Evolutionary conservation across 441 rosid genomes (phyloP).

Genomic region (Gossypium schwendimanii): DNA sequence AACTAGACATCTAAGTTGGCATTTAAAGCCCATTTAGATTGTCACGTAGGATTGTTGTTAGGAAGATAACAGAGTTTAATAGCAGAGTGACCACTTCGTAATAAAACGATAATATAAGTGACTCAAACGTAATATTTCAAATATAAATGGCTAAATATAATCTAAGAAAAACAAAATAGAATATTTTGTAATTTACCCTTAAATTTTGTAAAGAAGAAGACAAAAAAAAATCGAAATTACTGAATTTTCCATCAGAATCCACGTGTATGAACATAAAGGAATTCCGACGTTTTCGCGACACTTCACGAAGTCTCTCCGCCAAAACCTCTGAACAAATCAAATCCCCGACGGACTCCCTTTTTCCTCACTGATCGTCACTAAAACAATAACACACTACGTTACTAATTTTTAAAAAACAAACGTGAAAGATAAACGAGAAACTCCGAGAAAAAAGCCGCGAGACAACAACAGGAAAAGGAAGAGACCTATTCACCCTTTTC

Average conservation of each 20-base stretch:
- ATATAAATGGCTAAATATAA: too few species aligned
- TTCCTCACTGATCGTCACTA: too few species aligned
- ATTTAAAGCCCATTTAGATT: accelerated
- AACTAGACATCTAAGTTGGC: too few species aligned
- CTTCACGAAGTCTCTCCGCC: neutral
- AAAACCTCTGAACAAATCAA: neutral
- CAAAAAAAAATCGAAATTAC: neutral
- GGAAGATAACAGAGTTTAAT: too few species aligned
- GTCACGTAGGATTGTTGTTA: too few species aligned
- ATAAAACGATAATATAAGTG: accelerated
- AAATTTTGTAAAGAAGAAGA: neutral
- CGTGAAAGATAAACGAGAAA: neutral
- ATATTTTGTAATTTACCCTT: neutral
- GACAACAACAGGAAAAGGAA: neutral
- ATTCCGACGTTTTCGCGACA: neutral
- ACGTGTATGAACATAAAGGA: slow-evolving; percentile 1
- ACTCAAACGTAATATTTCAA: too few species aligned
- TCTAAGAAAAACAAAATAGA: neutral
- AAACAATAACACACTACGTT: neutral
- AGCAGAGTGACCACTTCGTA: too few species aligned
- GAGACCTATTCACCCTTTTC: neutral
- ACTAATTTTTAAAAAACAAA: too few species aligned
- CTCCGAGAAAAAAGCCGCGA: neutral
- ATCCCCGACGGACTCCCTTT: neutral
- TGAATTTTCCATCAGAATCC: neutral